These are phyloP conservation scores for Citrullus mucosospermus DNA, from an alignment of 306 rosid species.

Conservation along the genomic window DNA sequence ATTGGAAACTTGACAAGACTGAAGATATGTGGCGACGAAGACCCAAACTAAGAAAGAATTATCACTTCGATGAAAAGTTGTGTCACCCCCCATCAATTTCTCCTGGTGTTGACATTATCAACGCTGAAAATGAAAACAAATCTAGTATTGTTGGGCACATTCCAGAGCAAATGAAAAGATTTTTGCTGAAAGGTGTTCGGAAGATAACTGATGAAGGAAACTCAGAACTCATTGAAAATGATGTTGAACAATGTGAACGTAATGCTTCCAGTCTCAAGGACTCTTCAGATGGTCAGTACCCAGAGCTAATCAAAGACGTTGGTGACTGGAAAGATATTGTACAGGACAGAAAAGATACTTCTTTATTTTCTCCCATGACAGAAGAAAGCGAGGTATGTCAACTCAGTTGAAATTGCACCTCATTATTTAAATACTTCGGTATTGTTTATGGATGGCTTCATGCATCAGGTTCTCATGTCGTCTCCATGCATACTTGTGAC, in stretches of 20 bases:
- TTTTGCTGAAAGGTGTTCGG: constrained; percentile 75
- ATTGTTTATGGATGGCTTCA: constrained; percentile 16
- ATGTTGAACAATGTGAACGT: constrained; percentile 41
- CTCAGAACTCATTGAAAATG: constrained; percentile 46
- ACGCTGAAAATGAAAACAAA: constrained; percentile 47
- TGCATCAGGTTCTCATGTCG: constrained; percentile 71
- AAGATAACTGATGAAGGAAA: constrained; percentile 78
- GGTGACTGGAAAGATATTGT: constrained; percentile 44
- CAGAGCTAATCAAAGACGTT: constrained; percentile 46
- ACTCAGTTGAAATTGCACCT: constrained; percentile 13
- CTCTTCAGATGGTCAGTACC: constrained; percentile 40
- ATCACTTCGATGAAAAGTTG: constrained; percentile 83
- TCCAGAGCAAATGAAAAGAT: constrained; percentile 91
- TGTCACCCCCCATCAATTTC: constrained; percentile 55
- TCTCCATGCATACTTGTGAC: constrained; percentile 78
- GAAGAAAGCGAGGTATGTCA: constrained; percentile 71
- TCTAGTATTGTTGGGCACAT: constrained; percentile 57
- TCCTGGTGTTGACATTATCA: constrained; percentile 22
- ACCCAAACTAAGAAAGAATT: constrained; percentile 70
- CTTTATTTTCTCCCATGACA: constrained; percentile 43
- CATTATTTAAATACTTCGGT: constrained; percentile 2
- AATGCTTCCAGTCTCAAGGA: constrained; percentile 29
- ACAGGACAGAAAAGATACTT: constrained; percentile 52
- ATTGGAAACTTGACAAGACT: constrained; percentile 95
- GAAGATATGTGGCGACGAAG: constrained; percentile 89